Evolutionary conservation across 2,329 filamentous ascomycete species (phyloP).

Genomic region (Penicillium brevicompactum): DNA sequence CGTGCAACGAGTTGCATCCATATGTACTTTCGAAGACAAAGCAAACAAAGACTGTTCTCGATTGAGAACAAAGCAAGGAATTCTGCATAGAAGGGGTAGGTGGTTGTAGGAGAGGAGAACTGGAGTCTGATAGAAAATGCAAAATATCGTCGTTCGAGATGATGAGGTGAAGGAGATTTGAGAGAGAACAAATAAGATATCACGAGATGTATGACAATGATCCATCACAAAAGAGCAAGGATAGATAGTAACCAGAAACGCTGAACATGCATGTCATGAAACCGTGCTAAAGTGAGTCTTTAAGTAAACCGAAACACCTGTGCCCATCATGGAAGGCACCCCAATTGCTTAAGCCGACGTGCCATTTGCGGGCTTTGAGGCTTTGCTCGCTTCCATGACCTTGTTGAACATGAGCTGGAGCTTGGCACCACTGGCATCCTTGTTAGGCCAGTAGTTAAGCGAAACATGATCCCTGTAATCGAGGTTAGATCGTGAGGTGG

Average conservation of each 20-base stretch:
- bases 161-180: neutral
- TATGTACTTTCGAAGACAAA: constrained; percentile 26
- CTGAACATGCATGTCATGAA: constrained; percentile 19
- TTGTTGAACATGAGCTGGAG: constrained; percentile 43
- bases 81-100: neutral
- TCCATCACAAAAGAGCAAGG: neutral
- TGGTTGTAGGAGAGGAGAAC: neutral
- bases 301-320: constrained; percentile 7
- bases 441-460: constrained; percentile 50
- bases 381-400: constrained; percentile 35
- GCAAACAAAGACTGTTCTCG: neutral
- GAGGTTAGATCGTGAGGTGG: constrained; percentile 26
- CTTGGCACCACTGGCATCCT: constrained; percentile 40
- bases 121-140: constrained; percentile 1
- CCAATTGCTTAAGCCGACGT: constrained; percentile 17
- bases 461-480: constrained; percentile 47
- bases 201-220: neutral
- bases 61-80: neutral
- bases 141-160: neutral
- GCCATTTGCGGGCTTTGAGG: constrained; percentile 30
- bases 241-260: constrained; percentile 12
- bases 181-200: neutral
- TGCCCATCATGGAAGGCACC: neutral
- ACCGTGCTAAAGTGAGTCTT: constrained; percentile 12
- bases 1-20: constrained; percentile 24